Evolutionary conservation across 2,329 filamentous ascomycete species (phyloP).

Genomic region (Fusarium torulosum): DNA sequence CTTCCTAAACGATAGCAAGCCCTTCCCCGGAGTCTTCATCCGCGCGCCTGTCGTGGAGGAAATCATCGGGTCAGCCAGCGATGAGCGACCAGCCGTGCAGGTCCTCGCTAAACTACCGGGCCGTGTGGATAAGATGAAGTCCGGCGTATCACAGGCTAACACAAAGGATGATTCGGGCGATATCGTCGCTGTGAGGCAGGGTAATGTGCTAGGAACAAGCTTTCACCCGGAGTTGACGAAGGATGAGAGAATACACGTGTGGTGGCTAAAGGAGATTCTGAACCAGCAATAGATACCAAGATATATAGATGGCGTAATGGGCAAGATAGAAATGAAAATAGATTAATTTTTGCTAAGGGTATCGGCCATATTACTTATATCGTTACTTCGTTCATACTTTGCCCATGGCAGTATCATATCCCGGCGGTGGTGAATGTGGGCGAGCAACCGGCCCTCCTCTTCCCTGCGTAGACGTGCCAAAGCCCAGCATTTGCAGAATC

Average conservation of each 20-base stretch:
- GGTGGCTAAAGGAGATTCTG: slow-evolving; percentile 85
- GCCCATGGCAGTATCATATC: slow-evolving; percentile 37
- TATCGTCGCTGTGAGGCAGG: slow-evolving; percentile 90
- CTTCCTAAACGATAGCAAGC: slow-evolving; percentile 66
- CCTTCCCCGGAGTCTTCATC: slow-evolving; percentile 90
- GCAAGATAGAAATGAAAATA: slow-evolving; percentile 1
- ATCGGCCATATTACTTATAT: slow-evolving; percentile 5
- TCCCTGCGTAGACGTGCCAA: slow-evolving; percentile 14
- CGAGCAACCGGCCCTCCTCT: slow-evolving; percentile 7
- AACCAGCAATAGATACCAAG: slow-evolving; percentile 30
- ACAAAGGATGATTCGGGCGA: slow-evolving; percentile 69
- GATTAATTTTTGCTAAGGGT: slow-evolving; percentile 26
- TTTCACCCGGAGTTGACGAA: slow-evolving; percentile 95
- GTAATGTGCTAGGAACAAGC: slow-evolving; percentile 92
- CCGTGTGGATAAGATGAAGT: slow-evolving; percentile 54
- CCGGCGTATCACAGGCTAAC: slow-evolving; percentile 55
- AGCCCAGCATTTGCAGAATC: slow-evolving; percentile 46
- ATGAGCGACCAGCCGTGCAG: slow-evolving; percentile 58
- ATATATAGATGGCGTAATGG: slow-evolving; percentile 27
- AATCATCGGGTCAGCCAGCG: slow-evolving; percentile 62
- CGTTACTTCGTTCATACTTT: slow-evolving; percentile 14
- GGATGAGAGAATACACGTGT: slow-evolving; percentile 88
- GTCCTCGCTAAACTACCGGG: slow-evolving; percentile 65
- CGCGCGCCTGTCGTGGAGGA: slow-evolving; percentile 93
- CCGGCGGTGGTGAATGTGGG: slow-evolving; percentile 41